phyloP scores from a whole-genome alignment of 2,329 filamentous ascomycete species.

The Diaporthe velutina region DNA sequence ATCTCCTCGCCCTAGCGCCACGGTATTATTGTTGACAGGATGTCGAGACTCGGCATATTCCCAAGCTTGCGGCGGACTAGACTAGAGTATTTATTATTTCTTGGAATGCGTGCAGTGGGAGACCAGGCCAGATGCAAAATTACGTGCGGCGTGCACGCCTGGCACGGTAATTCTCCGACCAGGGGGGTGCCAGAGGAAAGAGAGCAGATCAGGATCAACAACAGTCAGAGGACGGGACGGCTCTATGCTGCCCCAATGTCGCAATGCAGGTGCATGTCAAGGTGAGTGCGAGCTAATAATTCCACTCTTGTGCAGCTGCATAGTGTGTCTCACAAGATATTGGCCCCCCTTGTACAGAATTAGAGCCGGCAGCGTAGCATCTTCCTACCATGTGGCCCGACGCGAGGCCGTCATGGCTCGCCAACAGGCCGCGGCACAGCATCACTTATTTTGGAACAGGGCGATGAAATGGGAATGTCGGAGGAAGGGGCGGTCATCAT shows the following conservation, averaged over 20 bases:
- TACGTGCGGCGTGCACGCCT: constrained; percentile 12
- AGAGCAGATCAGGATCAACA: constrained; percentile 15
- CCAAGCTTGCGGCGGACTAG: not conserved
- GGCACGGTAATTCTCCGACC: constrained; percentile 20
- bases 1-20: constrained; percentile 10
- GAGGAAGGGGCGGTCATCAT: constrained; percentile 10
- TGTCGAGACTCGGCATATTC: not conserved
- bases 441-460: constrained; percentile 11
- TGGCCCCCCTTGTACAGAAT: not conserved
- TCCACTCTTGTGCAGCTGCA: constrained; percentile 7
- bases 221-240: not conserved
- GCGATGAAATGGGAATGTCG: not conserved
- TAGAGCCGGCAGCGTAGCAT: not conserved
- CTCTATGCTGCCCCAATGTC: not conserved
- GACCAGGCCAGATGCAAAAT: not conserved
- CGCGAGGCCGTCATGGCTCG: constrained; percentile 8
- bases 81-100: constrained; percentile 20
- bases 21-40: not conserved
- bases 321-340: not conserved
- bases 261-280: not conserved
- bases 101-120: not conserved
- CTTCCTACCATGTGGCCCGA: not conserved
- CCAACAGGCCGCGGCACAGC: constrained; percentile 8
- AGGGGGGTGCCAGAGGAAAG: not conserved
- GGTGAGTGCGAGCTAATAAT: not conserved